Base-by-base conservation (phyloP, 176 grass and related monocot species). In the Oryza meridionalis region DNA sequence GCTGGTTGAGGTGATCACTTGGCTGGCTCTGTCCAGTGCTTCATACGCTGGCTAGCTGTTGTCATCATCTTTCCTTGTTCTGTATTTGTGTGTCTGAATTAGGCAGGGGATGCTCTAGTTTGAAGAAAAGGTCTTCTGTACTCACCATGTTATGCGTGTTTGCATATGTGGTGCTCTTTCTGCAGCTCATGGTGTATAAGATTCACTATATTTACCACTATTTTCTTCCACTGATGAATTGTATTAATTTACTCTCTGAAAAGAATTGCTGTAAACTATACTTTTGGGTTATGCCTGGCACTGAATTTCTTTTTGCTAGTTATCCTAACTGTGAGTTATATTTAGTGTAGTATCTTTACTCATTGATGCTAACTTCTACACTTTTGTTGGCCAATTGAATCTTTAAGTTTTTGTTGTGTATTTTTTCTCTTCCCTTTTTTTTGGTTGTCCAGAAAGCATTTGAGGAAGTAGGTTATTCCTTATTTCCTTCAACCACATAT, bases 201-300 rank as follows among this genome's bases (percentile, higher is more conserved):
- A 46, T 62, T 40, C 33, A 43, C 37, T 72, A 51, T 62, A 11
- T 61, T 55, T 72, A 71, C 79, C 8, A 0, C 7, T 46, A 16
- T 58, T n/a, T 40, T 46, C 11, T 15, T 80, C 31, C 15, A 4
- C 7, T 40, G 13, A 80, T 73, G 69, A 73, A 50, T 86, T 66
- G 9, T 0, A 15, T 29, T 73, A 73, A 65, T 25, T 46, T 73
- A 27, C 26, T 29, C 9, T 47, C 4, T 4, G 5, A 61, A 61
- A 8, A 71, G 12, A 25, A 13, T 59, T 61, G 0, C 4, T 69
- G 45, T 61, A 17, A 43, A 46, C 6, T 29, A 31, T 21, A 72
- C 22, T 55, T 26, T 11, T n/a, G 55, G 29, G 12, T 32, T 21
- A 1, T 65, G 70, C 26, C 27, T 65, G 55, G 4, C 27, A 33